These are phyloP conservation scores for Cytospora paraplurivora DNA, from an alignment of 2,329 filamentous ascomycete genomes.

Conservation along the genomic window DNA sequence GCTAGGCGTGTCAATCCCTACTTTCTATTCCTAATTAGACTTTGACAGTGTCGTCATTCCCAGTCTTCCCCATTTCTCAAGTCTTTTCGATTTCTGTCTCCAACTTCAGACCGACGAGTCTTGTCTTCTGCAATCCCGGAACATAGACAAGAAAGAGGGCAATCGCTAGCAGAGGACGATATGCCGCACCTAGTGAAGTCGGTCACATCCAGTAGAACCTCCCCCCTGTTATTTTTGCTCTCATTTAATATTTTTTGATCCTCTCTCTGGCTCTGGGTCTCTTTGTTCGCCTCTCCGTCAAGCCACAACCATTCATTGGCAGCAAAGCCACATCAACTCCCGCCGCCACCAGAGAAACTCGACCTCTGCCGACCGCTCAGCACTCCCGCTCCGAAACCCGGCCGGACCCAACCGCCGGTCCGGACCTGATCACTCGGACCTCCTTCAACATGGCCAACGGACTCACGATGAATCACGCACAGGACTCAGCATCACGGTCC, in stretches of 20 bases:
- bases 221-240: not conserved
- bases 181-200: slow-evolving; percentile 10
- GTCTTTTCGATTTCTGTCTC: not conserved
- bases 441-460: slow-evolving; percentile 31
- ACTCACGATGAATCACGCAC: slow-evolving; percentile 21
- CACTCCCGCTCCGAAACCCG: slow-evolving; percentile 25
- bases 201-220: not conserved
- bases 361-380: slow-evolving; percentile 17
- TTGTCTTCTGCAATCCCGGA: not conserved
- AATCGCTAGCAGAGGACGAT: not conserved
- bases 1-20: not conserved
- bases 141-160: not conserved
- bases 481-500: slow-evolving; percentile 8
- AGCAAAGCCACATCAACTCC: not conserved
- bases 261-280: not conserved
- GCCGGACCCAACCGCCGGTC: slow-evolving; percentile 21
- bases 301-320: not conserved
- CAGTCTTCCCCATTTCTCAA: not conserved
- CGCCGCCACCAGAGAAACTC: slow-evolving; percentile 34
- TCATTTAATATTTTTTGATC: not conserved
- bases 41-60: not conserved
- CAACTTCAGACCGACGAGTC: not conserved
- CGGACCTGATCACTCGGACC: slow-evolving; percentile 2
- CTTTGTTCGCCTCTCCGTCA: not conserved
- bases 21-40: not conserved